phyloP scores from a whole-genome alignment of 129 eudicot species.

The Kitagawia praeruptora region DNA sequence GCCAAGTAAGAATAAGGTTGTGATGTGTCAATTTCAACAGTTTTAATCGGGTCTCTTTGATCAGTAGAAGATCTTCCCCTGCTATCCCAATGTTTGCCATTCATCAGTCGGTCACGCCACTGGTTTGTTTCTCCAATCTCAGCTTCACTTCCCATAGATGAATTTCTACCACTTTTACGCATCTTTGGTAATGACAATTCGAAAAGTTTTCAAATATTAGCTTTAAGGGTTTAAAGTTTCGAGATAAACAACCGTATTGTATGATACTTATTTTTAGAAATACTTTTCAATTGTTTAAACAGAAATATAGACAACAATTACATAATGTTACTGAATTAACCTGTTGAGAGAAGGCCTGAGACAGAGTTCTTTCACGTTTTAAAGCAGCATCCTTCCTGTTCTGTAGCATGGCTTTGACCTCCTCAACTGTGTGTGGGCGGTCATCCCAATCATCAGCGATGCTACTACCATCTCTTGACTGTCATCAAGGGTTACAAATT shows the following conservation, averaged over 20 bases:
- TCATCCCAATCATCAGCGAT: slow-evolving; percentile 82
- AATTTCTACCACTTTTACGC: slow-evolving; percentile 50
- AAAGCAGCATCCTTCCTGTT: slow-evolving; percentile 53
- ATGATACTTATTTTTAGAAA: not conserved
- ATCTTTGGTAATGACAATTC: slow-evolving; percentile 23
- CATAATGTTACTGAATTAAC: slow-evolving; percentile 18
- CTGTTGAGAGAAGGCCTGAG: slow-evolving; percentile 82
- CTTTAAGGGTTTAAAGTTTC: not conserved
- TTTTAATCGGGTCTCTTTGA: slow-evolving; percentile 49
- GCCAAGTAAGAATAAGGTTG: slow-evolving; percentile 67
- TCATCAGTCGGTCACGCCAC: slow-evolving; percentile 57
- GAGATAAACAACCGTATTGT: not conserved
- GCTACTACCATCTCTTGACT: slow-evolving; percentile 75
- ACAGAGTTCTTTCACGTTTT: slow-evolving; percentile 50
- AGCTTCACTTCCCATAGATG: slow-evolving; percentile 60
- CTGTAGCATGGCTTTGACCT: slow-evolving; percentile 76
- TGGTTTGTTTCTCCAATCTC: slow-evolving; percentile 55
- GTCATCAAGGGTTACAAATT: slow-evolving; percentile 9
- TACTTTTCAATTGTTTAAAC: not conserved
- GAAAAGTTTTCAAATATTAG: slow-evolving; percentile 1
- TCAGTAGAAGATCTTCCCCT: slow-evolving; percentile 71
- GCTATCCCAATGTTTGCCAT: slow-evolving; percentile 59
- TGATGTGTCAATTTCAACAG: slow-evolving; percentile 72
- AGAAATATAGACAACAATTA: not conserved
- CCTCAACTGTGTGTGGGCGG: slow-evolving; percentile 70